phyloP scores from a whole-genome alignment of 768 basidiomycete species.

The Kwoniella heveanensis region DNA sequence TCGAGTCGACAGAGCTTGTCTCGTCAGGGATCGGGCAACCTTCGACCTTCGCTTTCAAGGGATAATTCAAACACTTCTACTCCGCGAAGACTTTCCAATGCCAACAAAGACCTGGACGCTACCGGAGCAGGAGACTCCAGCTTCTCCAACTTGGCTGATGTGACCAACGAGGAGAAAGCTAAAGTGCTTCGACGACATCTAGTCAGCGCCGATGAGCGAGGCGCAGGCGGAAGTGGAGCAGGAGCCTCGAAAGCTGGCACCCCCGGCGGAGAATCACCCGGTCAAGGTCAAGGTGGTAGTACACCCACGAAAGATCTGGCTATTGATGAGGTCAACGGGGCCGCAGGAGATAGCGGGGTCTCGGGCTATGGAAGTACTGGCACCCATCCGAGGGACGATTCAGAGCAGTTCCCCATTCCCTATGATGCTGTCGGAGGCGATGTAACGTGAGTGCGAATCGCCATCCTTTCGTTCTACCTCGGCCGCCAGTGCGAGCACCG shows the following conservation, averaged over 20 bases:
- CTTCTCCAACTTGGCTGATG: conserved; percentile 44
- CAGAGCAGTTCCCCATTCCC: conserved; percentile 81
- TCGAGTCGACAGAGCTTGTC: background rate
- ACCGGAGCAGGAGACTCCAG: conserved; percentile 25
- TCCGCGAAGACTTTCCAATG: conserved; percentile 8
- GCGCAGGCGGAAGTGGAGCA: conserved; percentile 35
- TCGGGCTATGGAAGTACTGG: conserved; percentile 23
- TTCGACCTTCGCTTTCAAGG: conserved; percentile 5
- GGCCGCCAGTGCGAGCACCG: too few relatives aligned
- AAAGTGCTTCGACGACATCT: conserved; percentile 78
- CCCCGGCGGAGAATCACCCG: background rate
- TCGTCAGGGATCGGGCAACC: background rate
- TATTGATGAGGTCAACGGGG: conserved; percentile 16
- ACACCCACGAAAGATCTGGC: background rate
- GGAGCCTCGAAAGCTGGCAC: conserved; percentile 1
- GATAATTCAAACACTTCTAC: conserved; percentile 23
- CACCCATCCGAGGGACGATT: conserved; percentile 58
- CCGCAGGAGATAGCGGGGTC: conserved; percentile 14
- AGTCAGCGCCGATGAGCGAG: conserved; percentile 71
- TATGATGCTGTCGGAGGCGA: conserved; percentile 86
- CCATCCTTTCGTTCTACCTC: background rate
- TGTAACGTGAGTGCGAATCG: conserved; percentile 70
- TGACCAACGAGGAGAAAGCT: conserved; percentile 81
- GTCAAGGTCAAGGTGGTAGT: background rate
- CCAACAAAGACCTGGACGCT: conserved; percentile 3